Conservation (phyloP, 495 filamentous ascomycete species). For the Neohortaea acidophila region DNA sequence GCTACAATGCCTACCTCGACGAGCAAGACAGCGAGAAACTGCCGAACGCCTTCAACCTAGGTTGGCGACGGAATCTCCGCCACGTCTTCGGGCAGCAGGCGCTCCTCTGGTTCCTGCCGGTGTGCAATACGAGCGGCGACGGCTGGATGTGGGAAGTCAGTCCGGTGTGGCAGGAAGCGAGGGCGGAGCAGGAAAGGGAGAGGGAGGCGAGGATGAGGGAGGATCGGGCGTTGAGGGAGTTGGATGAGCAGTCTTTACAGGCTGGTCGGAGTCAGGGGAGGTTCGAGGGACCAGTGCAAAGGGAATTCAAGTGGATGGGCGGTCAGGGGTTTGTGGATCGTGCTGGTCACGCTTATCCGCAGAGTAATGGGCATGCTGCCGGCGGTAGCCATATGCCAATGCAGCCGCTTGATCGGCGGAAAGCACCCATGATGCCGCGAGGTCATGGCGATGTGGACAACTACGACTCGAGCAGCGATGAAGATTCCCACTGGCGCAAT, state of each 20-base stretch:
- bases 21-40: constrained; percentile 73
- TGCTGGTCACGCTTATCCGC: neutral
- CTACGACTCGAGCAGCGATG: constrained; percentile 21
- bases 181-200: constrained; percentile 21
- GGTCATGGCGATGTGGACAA: constrained; percentile 15
- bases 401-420: constrained; percentile 21
- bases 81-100: constrained; percentile 66
- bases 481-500: too few relatives aligned
- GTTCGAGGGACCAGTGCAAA: neutral
- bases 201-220: constrained; percentile 14
- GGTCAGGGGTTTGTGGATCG: constrained; percentile 13
- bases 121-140: constrained; percentile 72
- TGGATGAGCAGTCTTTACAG: too few relatives aligned
- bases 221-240: constrained; percentile 20
- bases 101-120: constrained; percentile 61
- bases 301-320: constrained; percentile 13
- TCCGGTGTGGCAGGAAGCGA: constrained; percentile 23
- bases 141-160: constrained; percentile 94
- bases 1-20: constrained; percentile 79
- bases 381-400: constrained; percentile 13
- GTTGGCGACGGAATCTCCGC: constrained; percentile 59
- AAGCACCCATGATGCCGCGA: constrained; percentile 9
- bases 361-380: neutral
- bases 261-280: constrained; percentile 18
- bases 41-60: constrained; percentile 85